A percentile compares a stretch with the other conserved stretches of the same genome.
Evolutionary conservation across 2,329 filamentous ascomycete genomes (phyloP).

Genomic region (Cercospora nicotianae): DNA sequence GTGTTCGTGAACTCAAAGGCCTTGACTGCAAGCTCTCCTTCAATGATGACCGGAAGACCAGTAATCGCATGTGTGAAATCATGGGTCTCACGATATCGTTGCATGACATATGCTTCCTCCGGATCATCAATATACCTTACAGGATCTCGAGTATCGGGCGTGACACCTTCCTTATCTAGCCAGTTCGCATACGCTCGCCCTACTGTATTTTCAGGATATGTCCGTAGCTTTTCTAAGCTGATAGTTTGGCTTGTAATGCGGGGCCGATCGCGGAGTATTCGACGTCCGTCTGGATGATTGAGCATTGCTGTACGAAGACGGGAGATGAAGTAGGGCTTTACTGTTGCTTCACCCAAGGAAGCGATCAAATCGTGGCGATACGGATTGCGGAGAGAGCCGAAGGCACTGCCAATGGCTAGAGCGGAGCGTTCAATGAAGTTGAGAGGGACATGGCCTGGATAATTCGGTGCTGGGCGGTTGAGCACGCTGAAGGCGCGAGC

Average conservation of each 20-base stretch:
- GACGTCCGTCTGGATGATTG: slow-evolving; percentile 73
- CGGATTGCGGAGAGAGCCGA: slow-evolving; percentile 68
- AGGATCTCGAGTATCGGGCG: slow-evolving; percentile 77
- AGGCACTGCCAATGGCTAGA: slow-evolving; percentile 63
- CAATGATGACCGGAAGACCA: slow-evolving; percentile 84
- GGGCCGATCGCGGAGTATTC: slow-evolving; percentile 86
- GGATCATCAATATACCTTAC: slow-evolving; percentile 93
- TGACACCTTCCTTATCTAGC: slow-evolving; percentile 92
- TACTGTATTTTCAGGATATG: slow-evolving; percentile 70
- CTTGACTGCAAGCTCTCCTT: slow-evolving; percentile 96
- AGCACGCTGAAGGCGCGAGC: slow-evolving; percentile 72
- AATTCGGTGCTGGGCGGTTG: slow-evolving; percentile 80
- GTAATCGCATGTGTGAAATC: slow-evolving; percentile 97
- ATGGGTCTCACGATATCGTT: slow-evolving; percentile 94
- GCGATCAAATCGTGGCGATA: slow-evolving; percentile 90
- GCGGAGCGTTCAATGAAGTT: slow-evolving; percentile 73
- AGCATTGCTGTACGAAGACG: slow-evolving; percentile 93
- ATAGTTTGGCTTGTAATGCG: slow-evolving; percentile 76
- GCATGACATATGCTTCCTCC: slow-evolving; percentile 98
- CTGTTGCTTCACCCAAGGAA: slow-evolving; percentile 88
- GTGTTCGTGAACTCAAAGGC: slow-evolving; percentile 97
- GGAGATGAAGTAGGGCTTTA: slow-evolving; percentile 91
- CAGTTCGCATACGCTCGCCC: slow-evolving; percentile 82
- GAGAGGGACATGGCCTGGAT: slow-evolving; percentile 88
- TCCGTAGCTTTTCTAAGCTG: slow-evolving; percentile 68